Evolutionary conservation across 495 filamentous ascomycete genomes (phyloP), one percentile per base, ranked within the genome.

Genomic region (Podospora comata): DNA sequence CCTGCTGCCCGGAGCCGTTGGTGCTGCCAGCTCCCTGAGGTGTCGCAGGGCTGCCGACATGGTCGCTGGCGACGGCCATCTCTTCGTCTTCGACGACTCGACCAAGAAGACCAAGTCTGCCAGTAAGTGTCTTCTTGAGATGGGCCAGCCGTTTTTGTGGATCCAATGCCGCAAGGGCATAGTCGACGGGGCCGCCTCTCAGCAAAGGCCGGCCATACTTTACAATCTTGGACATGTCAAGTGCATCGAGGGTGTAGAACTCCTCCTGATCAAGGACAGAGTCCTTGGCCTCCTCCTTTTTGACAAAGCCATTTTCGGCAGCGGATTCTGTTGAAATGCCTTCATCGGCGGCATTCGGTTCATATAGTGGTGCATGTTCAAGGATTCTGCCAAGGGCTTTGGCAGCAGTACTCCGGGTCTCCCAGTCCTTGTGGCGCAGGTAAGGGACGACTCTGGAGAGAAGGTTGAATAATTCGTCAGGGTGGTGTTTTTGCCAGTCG

Each of bases 401-500:
- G 67, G 95, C 92, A 55, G 95, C 89, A 58, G 96, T 94, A 57
- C 87, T 92, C 44, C 95, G 85, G 9, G 95, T 97, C 70, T 99
- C 95, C 95, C 95, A 99, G 67, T 91, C 92, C 75, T 93, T 97
- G 66, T 93, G 92, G 65, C 90, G 86, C 18, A 98, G 85, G 78
- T 96, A 97, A 2, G 96, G 93, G 19, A 98, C 87, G 56, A 99
- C 94, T 60, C 94, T 86, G n/a, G 92, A 92, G n/a, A 99, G 85
- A 7, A 99, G 85, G 72, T 98, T 97, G 79, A 97, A 98, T 3
- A 98, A 83, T 75, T 99, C 95, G 77, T 98, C 94, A 0, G 96
- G 95, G 74, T 98, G 96, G 70, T 94, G 89, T 75, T 96, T 98
- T 79, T 98, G 96, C 68, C 97, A 93, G 82, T 98, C 95, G 48